phyloP scores from a whole-genome alignment of 2,329 filamentous ascomycete species.

The Claviceps sp. region DNA sequence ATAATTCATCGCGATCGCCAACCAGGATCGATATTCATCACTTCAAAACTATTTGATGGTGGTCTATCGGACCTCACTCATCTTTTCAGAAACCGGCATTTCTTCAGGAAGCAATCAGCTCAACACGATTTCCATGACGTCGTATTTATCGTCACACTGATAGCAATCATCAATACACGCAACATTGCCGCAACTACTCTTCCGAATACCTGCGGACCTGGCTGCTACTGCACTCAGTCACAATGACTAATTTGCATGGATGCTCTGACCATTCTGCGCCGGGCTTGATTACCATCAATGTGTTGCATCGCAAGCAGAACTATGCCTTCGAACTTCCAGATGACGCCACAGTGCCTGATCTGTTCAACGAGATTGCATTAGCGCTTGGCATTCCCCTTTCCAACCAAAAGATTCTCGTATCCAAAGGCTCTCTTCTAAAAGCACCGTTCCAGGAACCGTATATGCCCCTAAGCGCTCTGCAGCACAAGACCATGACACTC shows the following conservation, averaged over 20 bases:
- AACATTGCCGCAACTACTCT: not conserved
- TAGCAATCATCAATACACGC: not conserved
- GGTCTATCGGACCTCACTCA: not conserved
- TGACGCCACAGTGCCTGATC: slow-evolving; percentile 39
- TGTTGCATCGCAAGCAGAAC: slow-evolving; percentile 33
- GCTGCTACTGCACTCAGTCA: not conserved
- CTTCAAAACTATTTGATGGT: not conserved
- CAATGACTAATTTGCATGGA: not conserved
- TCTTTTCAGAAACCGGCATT: not conserved
- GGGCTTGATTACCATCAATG: slow-evolving; percentile 26
- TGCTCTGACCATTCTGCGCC: slow-evolving; percentile 5
- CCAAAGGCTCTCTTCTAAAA: slow-evolving; percentile 52
- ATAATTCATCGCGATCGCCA: not conserved
- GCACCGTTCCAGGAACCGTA: slow-evolving; percentile 47
- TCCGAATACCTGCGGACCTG: no score
- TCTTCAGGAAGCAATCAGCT: not conserved
- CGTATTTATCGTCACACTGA: not conserved
- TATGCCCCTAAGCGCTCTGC: slow-evolving; percentile 34
- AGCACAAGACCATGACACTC: slow-evolving; percentile 48
- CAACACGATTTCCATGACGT: not conserved
- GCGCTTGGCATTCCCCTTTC: slow-evolving; percentile 43
- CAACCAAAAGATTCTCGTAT: slow-evolving; percentile 57
- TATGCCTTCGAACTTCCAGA: slow-evolving; percentile 30
- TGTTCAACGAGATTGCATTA: slow-evolving; percentile 44
- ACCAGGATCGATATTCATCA: not conserved